A percentile compares a stretch with the other conserved stretches of the same genome.
phyloP scores from a whole-genome alignment of 2,329 filamentous ascomycete genomes.

The Exophiala alcalophila region DNA sequence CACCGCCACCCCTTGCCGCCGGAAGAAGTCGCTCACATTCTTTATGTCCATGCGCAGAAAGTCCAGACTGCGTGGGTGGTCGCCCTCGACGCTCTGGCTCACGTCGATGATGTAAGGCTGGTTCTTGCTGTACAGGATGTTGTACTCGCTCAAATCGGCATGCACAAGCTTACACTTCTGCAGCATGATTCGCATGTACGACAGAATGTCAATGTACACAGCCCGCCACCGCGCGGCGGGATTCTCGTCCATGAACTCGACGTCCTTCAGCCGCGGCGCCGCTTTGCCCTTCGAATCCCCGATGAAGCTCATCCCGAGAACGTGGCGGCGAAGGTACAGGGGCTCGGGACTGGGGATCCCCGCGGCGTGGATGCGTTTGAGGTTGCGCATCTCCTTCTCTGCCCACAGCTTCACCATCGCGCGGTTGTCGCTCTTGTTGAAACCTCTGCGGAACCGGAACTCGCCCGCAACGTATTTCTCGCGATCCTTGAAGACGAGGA shows the following conservation, averaged over 20 bases:
- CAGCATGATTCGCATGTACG: conserved; percentile 90
- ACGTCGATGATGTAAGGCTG: conserved; percentile 94
- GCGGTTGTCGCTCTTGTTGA: conserved; percentile 90
- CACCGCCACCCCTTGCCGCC: conserved; percentile 75
- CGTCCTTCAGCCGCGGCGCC: conserved; percentile 84
- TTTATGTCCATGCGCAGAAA: conserved; percentile 98
- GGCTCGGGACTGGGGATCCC: conserved; percentile 91
- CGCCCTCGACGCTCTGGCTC: conserved; percentile 93
- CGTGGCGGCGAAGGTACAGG: conserved; percentile 84
- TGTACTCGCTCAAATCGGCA: conserved; percentile 97
- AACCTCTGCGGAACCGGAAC: conserved; percentile 83
- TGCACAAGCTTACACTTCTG: conserved; percentile 89
- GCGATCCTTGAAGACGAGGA: conserved; percentile 95
- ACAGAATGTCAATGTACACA: conserved; percentile 78
- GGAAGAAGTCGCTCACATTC: conserved; percentile 92
- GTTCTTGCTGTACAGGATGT: conserved; percentile 81
- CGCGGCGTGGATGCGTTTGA: conserved; percentile 76
- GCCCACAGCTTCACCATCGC: conserved; percentile 99
- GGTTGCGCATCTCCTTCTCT: conserved; percentile 95
- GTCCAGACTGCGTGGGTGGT: conserved; percentile 87
- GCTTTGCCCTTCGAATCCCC: conserved; percentile 83
- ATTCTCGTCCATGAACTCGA: conserved; percentile 67
- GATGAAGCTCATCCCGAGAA: conserved; percentile 91
- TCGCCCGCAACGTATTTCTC: conserved; percentile 95
- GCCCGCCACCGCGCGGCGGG: conserved; percentile 67